Evolutionary conservation across 2,329 filamentous ascomycete genomes (phyloP).

Genomic region (Plectosphaerella cucumerina): DNA sequence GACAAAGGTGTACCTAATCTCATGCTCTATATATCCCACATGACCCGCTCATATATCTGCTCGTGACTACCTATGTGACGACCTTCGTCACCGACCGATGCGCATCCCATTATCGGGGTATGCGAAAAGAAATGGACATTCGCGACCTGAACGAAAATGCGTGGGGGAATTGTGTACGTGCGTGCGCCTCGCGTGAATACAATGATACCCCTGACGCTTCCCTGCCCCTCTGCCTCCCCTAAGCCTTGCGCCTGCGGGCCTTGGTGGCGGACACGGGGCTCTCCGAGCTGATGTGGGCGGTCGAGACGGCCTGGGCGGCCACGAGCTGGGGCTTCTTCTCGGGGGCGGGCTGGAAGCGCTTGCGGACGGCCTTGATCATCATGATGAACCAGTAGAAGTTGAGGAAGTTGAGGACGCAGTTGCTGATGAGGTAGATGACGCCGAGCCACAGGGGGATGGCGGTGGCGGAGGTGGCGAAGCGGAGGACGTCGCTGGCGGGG

Average conservation of each 20-base stretch:
- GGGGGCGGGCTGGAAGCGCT: conserved; percentile 53
- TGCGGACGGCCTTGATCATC: conserved; percentile 77
- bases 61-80: not conserved
- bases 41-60: not conserved
- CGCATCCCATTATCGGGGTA: too few relatives aligned
- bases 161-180: too few relatives aligned
- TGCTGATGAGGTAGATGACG: conserved; percentile 62
- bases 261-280: not conserved
- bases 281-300: not conserved
- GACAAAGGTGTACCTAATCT: not conserved
- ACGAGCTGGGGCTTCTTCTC: conserved; percentile 14
- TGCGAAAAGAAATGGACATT: not conserved
- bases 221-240: not conserved
- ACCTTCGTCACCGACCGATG: not conserved
- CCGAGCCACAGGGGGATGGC: conserved; percentile 68
- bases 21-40: not conserved
- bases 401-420: conserved; percentile 67
- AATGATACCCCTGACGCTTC: too few relatives aligned
- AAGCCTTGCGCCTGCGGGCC: not conserved
- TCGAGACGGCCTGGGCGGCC: not conserved
- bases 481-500: conserved; percentile 33
- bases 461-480: conserved; percentile 43
- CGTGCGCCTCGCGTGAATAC: too few relatives aligned
- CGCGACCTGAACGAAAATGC: too few relatives aligned
- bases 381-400: conserved; percentile 86